phyloP scores from a whole-genome alignment of 768 basidiomycete genomes.

The Tylopilus sp. region DNA sequence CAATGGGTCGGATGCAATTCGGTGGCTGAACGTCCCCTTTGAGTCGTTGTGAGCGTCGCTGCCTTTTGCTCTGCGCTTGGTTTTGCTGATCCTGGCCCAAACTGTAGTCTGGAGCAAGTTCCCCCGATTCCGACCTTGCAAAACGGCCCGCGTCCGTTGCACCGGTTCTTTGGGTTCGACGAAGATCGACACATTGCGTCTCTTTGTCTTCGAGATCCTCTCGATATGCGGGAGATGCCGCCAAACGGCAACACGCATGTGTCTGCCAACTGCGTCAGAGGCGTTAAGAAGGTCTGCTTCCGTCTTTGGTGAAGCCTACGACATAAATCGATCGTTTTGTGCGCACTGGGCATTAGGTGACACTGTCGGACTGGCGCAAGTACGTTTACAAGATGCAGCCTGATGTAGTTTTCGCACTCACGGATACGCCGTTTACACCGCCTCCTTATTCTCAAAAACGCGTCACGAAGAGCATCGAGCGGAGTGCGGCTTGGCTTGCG shows the following conservation, averaged over 20 bases:
- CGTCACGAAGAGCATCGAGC: slow-evolving; percentile 69
- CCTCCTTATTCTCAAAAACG: slow-evolving; percentile 77
- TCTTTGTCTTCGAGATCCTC: slow-evolving; percentile 63
- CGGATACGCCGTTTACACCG: slow-evolving; percentile 63
- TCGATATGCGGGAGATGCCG: slow-evolving; percentile 64
- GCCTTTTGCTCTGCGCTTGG: not conserved
- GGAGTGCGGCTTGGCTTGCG: slow-evolving; percentile 62
- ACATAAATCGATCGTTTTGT: not conserved
- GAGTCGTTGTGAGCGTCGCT: slow-evolving; percentile 71
- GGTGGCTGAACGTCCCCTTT: slow-evolving; percentile 69
- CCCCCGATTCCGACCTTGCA: slow-evolving; percentile 68
- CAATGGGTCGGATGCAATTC: slow-evolving; percentile 43
- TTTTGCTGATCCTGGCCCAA: no score
- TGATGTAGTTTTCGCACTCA: slow-evolving; percentile 68
- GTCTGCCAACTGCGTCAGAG: slow-evolving; percentile 57
- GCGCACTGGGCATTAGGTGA: slow-evolving; percentile 52
- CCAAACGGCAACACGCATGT: slow-evolving; percentile 62
- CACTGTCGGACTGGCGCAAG: slow-evolving; percentile 50
- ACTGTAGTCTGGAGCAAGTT: slow-evolving; percentile 55
- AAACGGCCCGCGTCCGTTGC: slow-evolving; percentile 51
- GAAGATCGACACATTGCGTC: slow-evolving; percentile 49
- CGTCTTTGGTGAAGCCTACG: not conserved
- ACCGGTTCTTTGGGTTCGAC: slow-evolving; percentile 59
- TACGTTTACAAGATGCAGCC: slow-evolving; percentile 55
- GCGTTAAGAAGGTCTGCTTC: slow-evolving; percentile 61